Conservation (phyloP, 441 rosid species). For the Adansonia gregorii region DNA sequence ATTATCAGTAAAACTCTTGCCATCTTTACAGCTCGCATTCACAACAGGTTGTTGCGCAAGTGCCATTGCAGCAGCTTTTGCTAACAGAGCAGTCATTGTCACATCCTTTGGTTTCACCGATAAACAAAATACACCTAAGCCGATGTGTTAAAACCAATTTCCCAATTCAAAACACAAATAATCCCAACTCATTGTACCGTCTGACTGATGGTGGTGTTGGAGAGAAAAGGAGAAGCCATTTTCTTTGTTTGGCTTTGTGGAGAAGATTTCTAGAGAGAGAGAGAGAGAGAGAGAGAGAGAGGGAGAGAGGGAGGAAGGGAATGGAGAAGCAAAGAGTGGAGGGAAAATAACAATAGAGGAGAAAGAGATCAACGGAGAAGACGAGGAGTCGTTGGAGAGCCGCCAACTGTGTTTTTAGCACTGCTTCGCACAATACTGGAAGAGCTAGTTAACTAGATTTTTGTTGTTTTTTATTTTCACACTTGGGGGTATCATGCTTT, state of each 20-base stretch:
- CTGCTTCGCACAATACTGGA: slow-evolving; percentile 33
- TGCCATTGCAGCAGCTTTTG: slow-evolving; percentile 96
- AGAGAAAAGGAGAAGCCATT: slow-evolving; percentile 50
- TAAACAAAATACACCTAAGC: slow-evolving; percentile 7
- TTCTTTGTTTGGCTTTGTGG: background rate
- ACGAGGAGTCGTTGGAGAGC: slow-evolving; percentile 53
- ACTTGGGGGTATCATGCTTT: background rate
- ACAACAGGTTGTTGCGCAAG: slow-evolving; percentile 90
- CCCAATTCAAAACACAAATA: slow-evolving; percentile 7
- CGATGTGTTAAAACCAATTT: background rate
- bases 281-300: background rate
- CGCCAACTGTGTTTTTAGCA: slow-evolving; percentile 33
- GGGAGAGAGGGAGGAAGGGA: slow-evolving; percentile 5
- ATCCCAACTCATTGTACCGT: slow-evolving; percentile 46
- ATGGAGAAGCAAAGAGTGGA: slow-evolving; percentile 3
- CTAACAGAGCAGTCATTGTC: slow-evolving; percentile 89
- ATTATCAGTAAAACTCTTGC: slow-evolving; percentile 79
- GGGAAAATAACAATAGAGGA: slow-evolving; percentile 13
- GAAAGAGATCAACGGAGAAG: slow-evolving; percentile 65
- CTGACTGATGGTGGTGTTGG: slow-evolving; percentile 47
- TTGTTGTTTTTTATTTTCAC: background rate
- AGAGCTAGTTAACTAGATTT: too few relatives aligned
- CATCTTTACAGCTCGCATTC: slow-evolving; percentile 87
- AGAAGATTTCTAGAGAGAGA: slow-evolving; percentile 21
- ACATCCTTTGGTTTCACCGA: slow-evolving; percentile 96